Evolutionary conservation across 139 green algal species (phyloP).

Genomic region (Chlorella sp.): DNA sequence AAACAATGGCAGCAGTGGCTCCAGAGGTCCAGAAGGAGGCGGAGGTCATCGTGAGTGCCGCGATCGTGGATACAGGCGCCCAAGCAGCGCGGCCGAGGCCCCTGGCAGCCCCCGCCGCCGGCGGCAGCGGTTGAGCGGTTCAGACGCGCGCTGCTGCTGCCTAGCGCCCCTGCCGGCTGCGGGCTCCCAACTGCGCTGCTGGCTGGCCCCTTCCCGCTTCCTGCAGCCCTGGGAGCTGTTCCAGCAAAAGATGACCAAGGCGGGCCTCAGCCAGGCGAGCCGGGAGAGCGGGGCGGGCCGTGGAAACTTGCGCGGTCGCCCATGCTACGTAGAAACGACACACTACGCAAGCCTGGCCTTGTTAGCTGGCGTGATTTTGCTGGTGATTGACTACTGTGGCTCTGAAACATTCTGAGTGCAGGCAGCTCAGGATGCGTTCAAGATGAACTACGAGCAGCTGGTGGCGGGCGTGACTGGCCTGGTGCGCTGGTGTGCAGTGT

Average conservation of each 20-base stretch:
- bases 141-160: not conserved
- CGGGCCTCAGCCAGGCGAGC: slow-evolving; percentile 50
- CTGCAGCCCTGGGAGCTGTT: slow-evolving; percentile 51
- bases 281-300: no score
- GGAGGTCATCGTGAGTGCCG: slow-evolving; percentile 31
- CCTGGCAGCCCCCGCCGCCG: not conserved
- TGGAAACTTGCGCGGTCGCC: no score
- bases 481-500: slow-evolving; percentile 46
- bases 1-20: no score
- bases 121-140: not conserved
- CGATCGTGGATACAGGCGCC: not conserved
- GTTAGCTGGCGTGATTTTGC: no score
- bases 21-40: no score
- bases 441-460: slow-evolving; percentile 89
- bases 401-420: no score
- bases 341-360: no score
- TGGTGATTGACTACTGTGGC: no score
- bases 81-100: not conserved
- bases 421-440: slow-evolving; percentile 85
- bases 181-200: not conserved
- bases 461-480: slow-evolving; percentile 82
- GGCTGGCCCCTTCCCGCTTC: not conserved
- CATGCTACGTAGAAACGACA: no score
- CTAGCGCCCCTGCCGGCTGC: not conserved
- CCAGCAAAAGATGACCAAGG: slow-evolving; percentile 77